Evolutionary conservation across 1,284 basidiomycete species (phyloP).

Genomic region (Xanthoconium separans): DNA sequence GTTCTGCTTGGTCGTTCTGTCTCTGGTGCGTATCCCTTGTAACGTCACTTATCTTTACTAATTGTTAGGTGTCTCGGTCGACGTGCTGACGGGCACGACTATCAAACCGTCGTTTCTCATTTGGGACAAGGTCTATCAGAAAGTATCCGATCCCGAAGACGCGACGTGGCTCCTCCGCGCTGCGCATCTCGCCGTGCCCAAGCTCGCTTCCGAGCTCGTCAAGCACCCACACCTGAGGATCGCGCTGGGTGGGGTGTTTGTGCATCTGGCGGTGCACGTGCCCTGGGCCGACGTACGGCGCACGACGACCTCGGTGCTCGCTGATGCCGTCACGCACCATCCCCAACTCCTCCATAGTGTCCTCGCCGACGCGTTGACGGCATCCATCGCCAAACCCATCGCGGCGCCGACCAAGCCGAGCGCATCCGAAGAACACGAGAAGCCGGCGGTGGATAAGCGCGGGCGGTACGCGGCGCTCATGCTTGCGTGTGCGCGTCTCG

Average conservation of each 20-base stretch:
- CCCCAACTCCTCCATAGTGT: constrained; percentile 53
- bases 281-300: constrained; percentile 53
- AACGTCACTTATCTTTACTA: too few relatives aligned
- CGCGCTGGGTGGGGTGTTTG: constrained; percentile 62
- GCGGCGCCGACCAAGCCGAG: constrained; percentile 17
- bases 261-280: constrained; percentile 68
- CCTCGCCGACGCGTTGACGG: constrained; percentile 55
- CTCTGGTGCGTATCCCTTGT: too few relatives aligned
- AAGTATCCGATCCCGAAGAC: constrained; percentile 63
- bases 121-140: constrained; percentile 85
- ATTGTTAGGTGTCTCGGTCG: constrained; percentile 36
- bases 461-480: constrained; percentile 50
- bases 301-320: constrained; percentile 44
- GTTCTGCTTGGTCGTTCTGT: constrained; percentile 58
- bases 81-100: constrained; percentile 43
- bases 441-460: constrained; percentile 43
- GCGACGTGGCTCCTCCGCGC: constrained; percentile 81
- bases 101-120: constrained; percentile 83
- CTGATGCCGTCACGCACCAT: constrained; percentile 29
- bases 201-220: constrained; percentile 51
- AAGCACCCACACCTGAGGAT: constrained; percentile 56
- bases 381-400: constrained; percentile 36
- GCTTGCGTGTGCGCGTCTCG: constrained; percentile 45
- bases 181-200: constrained; percentile 50
- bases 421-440: constrained; percentile 32